phyloP scores from a whole-genome alignment of 108 stramenopile genomes.

The Asterionellopsis glacialis region DNA sequence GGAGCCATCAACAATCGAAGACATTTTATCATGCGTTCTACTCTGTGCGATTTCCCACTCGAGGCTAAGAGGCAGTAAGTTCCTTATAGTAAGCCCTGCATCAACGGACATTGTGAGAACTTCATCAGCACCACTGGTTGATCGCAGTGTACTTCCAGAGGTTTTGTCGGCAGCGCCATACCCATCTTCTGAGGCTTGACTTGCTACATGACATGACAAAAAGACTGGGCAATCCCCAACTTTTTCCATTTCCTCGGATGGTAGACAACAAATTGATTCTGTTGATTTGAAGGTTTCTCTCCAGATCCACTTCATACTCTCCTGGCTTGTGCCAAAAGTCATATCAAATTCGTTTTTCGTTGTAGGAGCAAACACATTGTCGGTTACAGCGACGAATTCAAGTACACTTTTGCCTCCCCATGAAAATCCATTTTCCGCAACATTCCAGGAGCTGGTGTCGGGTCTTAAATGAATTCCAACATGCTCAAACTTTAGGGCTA shows the following conservation, averaged over 20 bases:
- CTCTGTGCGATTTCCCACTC: slow-evolving; percentile 23
- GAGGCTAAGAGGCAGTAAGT: slow-evolving; percentile 47
- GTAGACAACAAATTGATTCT: slow-evolving; percentile 13
- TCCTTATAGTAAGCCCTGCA: slow-evolving; percentile 42
- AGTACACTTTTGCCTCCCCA: slow-evolving; percentile 40
- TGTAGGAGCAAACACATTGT: too few relatives aligned
- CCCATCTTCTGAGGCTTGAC: background rate
- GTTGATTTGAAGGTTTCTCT: slow-evolving; percentile 19
- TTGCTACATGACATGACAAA: slow-evolving; percentile 3
- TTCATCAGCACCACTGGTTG: background rate
- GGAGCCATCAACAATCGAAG: slow-evolving; percentile 16
- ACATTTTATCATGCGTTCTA: background rate
- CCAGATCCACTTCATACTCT: slow-evolving; percentile 20
- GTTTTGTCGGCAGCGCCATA: background rate
- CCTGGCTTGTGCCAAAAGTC: too few relatives aligned
- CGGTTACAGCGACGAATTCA: slow-evolving; percentile 8
- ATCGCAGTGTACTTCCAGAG: too few relatives aligned
- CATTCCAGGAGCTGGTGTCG: background rate
- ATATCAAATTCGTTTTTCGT: too few relatives aligned
- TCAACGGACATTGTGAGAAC: slow-evolving; percentile 37
- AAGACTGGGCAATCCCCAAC: slow-evolving; percentile 17
- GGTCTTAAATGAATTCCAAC: slow-evolving; percentile 32
- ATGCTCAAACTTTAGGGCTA: slow-evolving; percentile 30
- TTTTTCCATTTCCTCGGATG: background rate
- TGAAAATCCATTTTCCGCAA: background rate